These are phyloP conservation scores for Geotrichum klebahnii DNA, from an alignment of 1,139 yeast species.

Conservation along the genomic window DNA sequence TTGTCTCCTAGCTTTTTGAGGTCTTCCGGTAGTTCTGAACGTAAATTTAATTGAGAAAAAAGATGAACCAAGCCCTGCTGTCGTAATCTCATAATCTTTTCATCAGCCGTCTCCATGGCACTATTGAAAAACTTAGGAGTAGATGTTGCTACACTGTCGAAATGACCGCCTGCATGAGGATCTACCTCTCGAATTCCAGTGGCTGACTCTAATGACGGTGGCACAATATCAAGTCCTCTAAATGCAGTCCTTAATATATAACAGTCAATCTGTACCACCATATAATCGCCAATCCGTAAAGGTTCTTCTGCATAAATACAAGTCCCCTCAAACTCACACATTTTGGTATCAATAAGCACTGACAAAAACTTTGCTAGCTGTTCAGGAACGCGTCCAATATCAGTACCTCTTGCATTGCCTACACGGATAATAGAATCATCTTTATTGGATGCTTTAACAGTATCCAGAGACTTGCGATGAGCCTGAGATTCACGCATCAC, in stretches of 20 bases:
- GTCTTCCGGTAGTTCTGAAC: constrained; percentile 26
- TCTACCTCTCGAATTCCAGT: constrained; percentile 8
- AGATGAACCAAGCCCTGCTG: constrained; percentile 56
- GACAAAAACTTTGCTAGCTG: constrained; percentile 64
- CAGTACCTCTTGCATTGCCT: constrained; percentile 43
- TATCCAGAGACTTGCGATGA: not conserved
- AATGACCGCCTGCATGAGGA: constrained; percentile 4
- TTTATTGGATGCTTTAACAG: constrained; percentile 18
- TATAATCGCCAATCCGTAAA: constrained; percentile 68
- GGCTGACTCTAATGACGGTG: constrained; percentile 6
- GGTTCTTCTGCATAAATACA: constrained; percentile 57
- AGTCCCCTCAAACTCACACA: constrained; percentile 55
- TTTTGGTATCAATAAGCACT: constrained; percentile 57
- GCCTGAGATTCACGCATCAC: constrained; percentile 33
- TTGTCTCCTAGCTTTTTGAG: constrained; percentile 30
- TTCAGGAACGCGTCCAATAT: constrained; percentile 74
- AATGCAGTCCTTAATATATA: constrained; percentile 55
- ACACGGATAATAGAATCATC: constrained; percentile 39
- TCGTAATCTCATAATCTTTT: constrained; percentile 50
- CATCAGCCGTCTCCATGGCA: constrained; percentile 52
- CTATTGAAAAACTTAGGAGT: constrained; percentile 28
- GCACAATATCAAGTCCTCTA: constrained; percentile 29
- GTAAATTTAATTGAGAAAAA: constrained; percentile 49
- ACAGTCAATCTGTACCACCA: constrained; percentile 60
- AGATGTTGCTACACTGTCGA: not conserved